Conservation (phyloP, 305 asterid species). For the Lippia alba region DNA sequence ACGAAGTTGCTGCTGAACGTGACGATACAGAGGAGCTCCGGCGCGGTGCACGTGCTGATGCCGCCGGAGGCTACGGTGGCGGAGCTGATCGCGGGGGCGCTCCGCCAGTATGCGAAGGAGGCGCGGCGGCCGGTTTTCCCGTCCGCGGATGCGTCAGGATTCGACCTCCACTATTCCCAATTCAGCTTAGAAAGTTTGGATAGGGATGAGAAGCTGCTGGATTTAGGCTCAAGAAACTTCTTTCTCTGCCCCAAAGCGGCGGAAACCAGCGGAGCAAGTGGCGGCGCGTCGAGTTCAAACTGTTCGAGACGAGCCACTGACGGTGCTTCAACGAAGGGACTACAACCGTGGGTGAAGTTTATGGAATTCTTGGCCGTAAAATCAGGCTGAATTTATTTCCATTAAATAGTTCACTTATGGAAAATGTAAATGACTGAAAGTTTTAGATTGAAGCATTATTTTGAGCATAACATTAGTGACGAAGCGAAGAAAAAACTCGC, state of each 20-base stretch:
- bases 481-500: no score
- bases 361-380: conserved; percentile 62
- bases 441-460: background rate
- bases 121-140: conserved; percentile 62
- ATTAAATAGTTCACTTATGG: conserved; percentile 6
- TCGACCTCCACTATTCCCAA: conserved; percentile 88
- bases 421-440: conserved; percentile 11
- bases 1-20: conserved; percentile 76
- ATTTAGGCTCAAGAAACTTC: conserved; percentile 83
- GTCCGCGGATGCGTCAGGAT: conserved; percentile 47
- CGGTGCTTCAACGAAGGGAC: conserved; percentile 26
- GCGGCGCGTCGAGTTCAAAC: conserved; percentile 39
- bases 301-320: conserved; percentile 67
- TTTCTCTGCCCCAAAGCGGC: conserved; percentile 62
- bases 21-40: conserved; percentile 77
- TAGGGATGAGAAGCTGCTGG: conserved; percentile 61
- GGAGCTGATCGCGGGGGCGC: conserved; percentile 70
- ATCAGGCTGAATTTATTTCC: conserved; percentile 7
- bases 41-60: conserved; percentile 68
- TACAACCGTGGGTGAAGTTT: conserved; percentile 66
- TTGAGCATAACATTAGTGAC: conserved; percentile 10
- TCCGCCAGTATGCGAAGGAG: conserved; percentile 74
- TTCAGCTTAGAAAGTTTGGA: conserved; percentile 84
- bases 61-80: conserved; percentile 74
- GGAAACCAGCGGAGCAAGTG: conserved; percentile 19